Conservation (phyloP, 2,329 filamentous ascomycete species). For the Westerdykella aurantiaca region DNA sequence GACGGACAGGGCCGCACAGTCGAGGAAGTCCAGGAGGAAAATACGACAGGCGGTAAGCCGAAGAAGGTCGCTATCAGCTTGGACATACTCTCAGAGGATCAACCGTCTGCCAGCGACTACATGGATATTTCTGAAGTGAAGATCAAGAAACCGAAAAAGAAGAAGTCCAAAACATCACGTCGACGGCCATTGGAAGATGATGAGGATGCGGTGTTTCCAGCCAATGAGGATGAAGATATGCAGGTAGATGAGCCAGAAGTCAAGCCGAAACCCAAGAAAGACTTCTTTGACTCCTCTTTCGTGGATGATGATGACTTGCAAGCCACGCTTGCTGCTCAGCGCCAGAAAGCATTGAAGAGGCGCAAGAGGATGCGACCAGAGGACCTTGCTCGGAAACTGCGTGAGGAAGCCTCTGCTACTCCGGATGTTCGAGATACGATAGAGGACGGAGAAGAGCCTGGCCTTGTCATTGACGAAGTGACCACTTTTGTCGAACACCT, state of each 20-base stretch:
- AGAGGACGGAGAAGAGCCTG: slow-evolving; percentile 51
- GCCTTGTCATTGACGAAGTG: slow-evolving; percentile 90
- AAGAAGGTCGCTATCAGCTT: slow-evolving; percentile 70
- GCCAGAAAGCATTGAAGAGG: slow-evolving; percentile 81
- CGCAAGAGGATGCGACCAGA: slow-evolving; percentile 81
- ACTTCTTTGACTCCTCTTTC: slow-evolving; percentile 61
- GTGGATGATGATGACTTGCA: slow-evolving; percentile 92
- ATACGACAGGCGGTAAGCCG: slow-evolving; percentile 48
- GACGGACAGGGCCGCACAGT: slow-evolving; percentile 66
- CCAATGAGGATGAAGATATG: slow-evolving; percentile 51
- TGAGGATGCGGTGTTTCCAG: slow-evolving; percentile 49
- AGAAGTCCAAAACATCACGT: slow-evolving; percentile 64
- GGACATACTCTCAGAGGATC: slow-evolving; percentile 61
- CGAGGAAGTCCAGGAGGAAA: slow-evolving; percentile 57
- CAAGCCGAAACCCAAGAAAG: slow-evolving; percentile 45
- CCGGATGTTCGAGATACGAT: slow-evolving; percentile 54
- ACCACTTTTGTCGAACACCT: slow-evolving; percentile 89
- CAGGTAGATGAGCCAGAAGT: slow-evolving; percentile 58
- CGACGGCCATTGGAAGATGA: slow-evolving; percentile 52
- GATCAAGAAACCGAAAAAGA: slow-evolving; percentile 87
- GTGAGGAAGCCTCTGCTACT: slow-evolving; percentile 53
- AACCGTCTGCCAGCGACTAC: slow-evolving; percentile 71
- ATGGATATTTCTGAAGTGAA: slow-evolving; percentile 81
- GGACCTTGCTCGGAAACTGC: slow-evolving; percentile 76
- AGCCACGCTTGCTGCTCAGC: slow-evolving; percentile 74